Base-by-base conservation (phyloP, 2,329 filamentous ascomycete genomes). In the Zelopaecilomyces penicillatus region DNA sequence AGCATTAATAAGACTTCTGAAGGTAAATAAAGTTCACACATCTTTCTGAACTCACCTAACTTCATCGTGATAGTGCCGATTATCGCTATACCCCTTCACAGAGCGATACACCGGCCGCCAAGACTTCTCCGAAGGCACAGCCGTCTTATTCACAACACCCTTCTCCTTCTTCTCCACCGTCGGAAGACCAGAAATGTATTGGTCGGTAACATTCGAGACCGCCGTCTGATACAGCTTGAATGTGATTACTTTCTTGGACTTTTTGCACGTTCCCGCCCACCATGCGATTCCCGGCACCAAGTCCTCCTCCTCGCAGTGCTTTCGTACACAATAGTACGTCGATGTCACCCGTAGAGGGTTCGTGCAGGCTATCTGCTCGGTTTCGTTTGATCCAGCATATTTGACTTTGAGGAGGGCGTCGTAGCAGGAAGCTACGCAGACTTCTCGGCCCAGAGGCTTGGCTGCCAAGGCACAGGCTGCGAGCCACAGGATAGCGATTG, bases 391-490 rank as follows among this genome's bases (percentile, higher is more conserved):
- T 3, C 42, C 51, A 9, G 42, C 39, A 38, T 43, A 54, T 9
- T 46, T 51, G 30, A 42, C 26, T 42, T 52, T 48, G 42, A 44
- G 36, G 7, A 54, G 42, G n/a, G 51, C 39, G 40, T 52, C 49
- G 45, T 54, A 54, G 32, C 52, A 54, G 3, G 52, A 45, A 9
- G 46, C 52, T 26, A 46, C 47, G 44, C 52, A 54, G n/a, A 52
- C 47, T 32, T 54, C 29, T 7, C 41, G 28, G 8, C 49, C 51
- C 6, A 53, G 41, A 10, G 52, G 52, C 47, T 54, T 54, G 39
- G 51, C 44, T 11, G 46, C 50, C 4, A 41, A n/a, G 8, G 43
- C 44, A 31, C 47, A 39, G 33, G 37, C 41, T 5, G 44, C 47
- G 10, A 49, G 28, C 19, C 46, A 28, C 12, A 49, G 47, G 41